A percentile compares a stretch with the other conserved stretches of the same genome.
These are phyloP conservation scores for Phaffia rhodozyma DNA, from an alignment of 1,284 basidiomycete genomes.

Conservation along the genomic window DNA sequence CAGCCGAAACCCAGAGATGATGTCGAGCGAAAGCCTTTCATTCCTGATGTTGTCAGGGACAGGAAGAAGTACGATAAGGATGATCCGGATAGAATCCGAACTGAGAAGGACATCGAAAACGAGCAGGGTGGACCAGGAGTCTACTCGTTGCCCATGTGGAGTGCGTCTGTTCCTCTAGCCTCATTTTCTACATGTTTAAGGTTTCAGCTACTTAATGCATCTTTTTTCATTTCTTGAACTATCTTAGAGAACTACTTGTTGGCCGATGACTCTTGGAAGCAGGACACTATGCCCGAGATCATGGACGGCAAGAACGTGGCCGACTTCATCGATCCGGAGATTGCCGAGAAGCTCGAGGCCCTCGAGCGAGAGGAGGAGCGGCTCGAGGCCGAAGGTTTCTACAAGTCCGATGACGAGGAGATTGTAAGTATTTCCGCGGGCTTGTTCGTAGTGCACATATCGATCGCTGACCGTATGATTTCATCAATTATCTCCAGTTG, in stretches of 20 bases:
- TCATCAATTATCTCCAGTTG: slow-evolving; percentile 40
- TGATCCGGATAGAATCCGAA: slow-evolving; percentile 57
- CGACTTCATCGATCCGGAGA: slow-evolving; percentile 99
- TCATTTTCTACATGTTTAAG: not conserved
- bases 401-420: slow-evolving; percentile 72
- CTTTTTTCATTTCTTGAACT: not conserved
- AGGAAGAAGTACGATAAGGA: slow-evolving; percentile 72
- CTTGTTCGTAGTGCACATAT: not conserved
- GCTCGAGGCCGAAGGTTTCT: slow-evolving; percentile 87
- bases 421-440: slow-evolving; percentile 43
- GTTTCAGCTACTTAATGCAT: not conserved
- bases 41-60: slow-evolving; percentile 65
- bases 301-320: slow-evolving; percentile 97
- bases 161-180: slow-evolving; percentile 40
- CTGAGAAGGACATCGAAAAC: slow-evolving; percentile 66
- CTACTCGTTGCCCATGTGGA: slow-evolving; percentile 76
- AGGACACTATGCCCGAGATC: slow-evolving; percentile 90
- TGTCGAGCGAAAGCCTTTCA: slow-evolving; percentile 66
- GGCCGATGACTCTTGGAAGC: slow-evolving; percentile 86
- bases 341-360: slow-evolving; percentile 89
- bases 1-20: slow-evolving; percentile 78
- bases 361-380: slow-evolving; percentile 94
- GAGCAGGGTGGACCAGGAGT: slow-evolving; percentile 79
- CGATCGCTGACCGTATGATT: not conserved
- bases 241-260: slow-evolving; percentile 75